phyloP scores from a whole-genome alignment of 805 yeast species.

The Metschnikowia peoriensis region DNA sequence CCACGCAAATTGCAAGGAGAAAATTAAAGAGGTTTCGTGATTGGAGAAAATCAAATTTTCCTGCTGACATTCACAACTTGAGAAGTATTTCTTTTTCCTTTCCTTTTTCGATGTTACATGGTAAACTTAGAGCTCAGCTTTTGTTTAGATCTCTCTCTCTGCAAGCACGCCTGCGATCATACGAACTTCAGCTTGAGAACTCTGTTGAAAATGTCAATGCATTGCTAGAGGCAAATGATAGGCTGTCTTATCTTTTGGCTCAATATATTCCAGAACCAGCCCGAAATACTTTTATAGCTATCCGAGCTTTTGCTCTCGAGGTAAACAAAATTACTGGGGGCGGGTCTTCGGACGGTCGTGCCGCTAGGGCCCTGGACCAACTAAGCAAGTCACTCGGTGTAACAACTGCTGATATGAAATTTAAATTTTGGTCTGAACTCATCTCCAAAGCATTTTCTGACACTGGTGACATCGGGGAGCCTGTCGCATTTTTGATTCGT shows the following conservation, averaged over 20 bases:
- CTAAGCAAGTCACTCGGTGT: slow-evolving; percentile 32
- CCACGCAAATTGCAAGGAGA: no score
- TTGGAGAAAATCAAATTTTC: no score
- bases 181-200: slow-evolving; percentile 27
- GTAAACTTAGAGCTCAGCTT: neutral
- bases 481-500: slow-evolving; percentile 58
- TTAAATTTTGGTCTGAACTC: slow-evolving; percentile 73
- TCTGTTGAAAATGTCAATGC: slow-evolving; percentile 45
- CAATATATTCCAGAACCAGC: slow-evolving; percentile 68
- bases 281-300: slow-evolving; percentile 60
- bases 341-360: slow-evolving; percentile 20
- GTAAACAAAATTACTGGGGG: slow-evolving; percentile 47
- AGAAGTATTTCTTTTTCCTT: neutral
- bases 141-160: neutral
- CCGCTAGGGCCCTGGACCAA: slow-evolving; percentile 26
- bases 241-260: slow-evolving; percentile 62
- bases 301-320: slow-evolving; percentile 65
- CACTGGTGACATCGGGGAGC: slow-evolving; percentile 51
- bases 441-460: slow-evolving; percentile 45
- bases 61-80: no score
- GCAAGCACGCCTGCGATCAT: slow-evolving; percentile 5
- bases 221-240: slow-evolving; percentile 49
- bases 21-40: no score
- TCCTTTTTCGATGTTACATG: neutral
- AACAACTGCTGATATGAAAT: slow-evolving; percentile 51